These are phyloP conservation scores for Harrya chromipes DNA, from an alignment of 768 basidiomycete genomes.

Conservation along the genomic window DNA sequence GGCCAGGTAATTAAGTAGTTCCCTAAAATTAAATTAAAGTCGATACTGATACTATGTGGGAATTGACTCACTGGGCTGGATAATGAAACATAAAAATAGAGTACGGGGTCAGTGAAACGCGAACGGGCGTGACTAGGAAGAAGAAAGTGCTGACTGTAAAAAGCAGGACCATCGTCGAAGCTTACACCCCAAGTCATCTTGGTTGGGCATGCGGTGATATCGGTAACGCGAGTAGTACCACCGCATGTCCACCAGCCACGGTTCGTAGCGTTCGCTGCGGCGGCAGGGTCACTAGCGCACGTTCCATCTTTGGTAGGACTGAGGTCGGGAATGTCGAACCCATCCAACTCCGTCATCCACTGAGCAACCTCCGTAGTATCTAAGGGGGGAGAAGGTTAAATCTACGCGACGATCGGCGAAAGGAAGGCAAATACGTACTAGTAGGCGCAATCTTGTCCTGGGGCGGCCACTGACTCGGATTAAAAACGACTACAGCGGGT, in stretches of 20 bases:
- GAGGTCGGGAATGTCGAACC: constrained; percentile 63
- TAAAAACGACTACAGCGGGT: constrained; percentile 41
- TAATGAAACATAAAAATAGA: constrained; percentile 1
- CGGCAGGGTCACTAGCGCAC: constrained; percentile 56
- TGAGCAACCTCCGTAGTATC: constrained; percentile 48
- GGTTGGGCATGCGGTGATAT: constrained; percentile 67
- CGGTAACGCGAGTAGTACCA: constrained; percentile 53
- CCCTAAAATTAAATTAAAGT: constrained; percentile 35
- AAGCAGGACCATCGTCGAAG: constrained; percentile 86
- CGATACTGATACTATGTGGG: not conserved
- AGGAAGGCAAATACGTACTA: constrained; percentile 37
- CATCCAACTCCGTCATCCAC: constrained; percentile 78
- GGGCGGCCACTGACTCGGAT: constrained; percentile 53
- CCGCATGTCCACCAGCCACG: constrained; percentile 94
- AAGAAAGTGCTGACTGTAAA: constrained; percentile 60
- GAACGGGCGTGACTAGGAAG: not conserved
- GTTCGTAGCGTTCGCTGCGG: constrained; percentile 51
- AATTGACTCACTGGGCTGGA: constrained; percentile 47
- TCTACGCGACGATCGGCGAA: not conserved
- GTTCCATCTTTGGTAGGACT: constrained; percentile 65
- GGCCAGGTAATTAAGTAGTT: constrained; percentile 68
- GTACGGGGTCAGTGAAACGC: not conserved
- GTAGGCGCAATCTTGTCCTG: constrained; percentile 61
- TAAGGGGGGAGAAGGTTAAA: not conserved
- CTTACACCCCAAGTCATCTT: constrained; percentile 77